Percentiles rank a stretch among this genome's conserved stretches.
Conservation (phyloP, 345 rosid species). For the Murraya koenigii region DNA sequence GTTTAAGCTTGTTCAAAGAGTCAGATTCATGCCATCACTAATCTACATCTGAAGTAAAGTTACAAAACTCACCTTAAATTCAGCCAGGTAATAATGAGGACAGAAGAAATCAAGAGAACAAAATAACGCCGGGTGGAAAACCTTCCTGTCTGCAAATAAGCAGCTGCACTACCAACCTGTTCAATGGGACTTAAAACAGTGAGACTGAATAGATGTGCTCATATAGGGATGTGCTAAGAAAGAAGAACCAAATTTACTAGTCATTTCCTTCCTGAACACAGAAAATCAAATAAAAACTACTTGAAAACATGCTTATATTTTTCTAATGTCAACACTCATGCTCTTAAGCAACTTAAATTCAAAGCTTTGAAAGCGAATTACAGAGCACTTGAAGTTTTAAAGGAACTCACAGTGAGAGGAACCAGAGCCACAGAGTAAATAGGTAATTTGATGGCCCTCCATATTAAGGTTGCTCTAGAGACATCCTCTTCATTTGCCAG, state of each 20-base stretch:
- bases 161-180: slow-evolving; percentile 84
- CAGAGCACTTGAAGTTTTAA: background rate
- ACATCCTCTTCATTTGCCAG: slow-evolving; percentile 42
- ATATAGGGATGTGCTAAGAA: background rate
- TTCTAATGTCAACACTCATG: background rate
- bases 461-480: slow-evolving; percentile 56
- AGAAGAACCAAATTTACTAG: background rate
- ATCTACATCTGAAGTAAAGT: background rate
- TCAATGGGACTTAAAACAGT: background rate
- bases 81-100: slow-evolving; percentile 79
- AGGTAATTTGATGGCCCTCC: slow-evolving; percentile 90
- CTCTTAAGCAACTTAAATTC: background rate
- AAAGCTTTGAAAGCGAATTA: background rate
- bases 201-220: background rate
- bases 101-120: slow-evolving; percentile 64
- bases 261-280: background rate
- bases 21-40: background rate
- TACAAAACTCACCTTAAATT: slow-evolving; percentile 62
- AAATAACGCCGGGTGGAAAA: slow-evolving; percentile 52
- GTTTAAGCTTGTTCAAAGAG: background rate
- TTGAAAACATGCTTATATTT: background rate
- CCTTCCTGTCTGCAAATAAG: slow-evolving; percentile 69
- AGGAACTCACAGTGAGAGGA: slow-evolving; percentile 75
- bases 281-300: background rate
- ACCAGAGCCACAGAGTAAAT: slow-evolving; percentile 80